Conservation (phyloP, 257 asterid species). For the Solanum bulbocastanum region DNA sequence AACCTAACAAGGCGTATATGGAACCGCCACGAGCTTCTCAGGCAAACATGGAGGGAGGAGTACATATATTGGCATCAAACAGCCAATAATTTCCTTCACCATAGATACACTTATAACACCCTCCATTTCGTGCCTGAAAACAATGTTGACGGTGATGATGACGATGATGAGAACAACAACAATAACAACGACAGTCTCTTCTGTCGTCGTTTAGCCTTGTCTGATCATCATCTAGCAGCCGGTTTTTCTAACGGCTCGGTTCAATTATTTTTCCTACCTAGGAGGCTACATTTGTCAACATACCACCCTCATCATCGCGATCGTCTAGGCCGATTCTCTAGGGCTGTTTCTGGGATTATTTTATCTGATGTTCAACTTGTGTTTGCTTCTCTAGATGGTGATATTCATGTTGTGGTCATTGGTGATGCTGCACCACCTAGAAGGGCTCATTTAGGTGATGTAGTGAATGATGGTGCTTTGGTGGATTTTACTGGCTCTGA, state of each 20-base stretch:
- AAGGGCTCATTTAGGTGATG: conserved; percentile 59
- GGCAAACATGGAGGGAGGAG: conserved; percentile 71
- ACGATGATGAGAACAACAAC: conserved; percentile 3
- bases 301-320: conserved; percentile 54
- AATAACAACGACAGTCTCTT: conserved; percentile 18
- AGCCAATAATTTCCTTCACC: conserved; percentile 39
- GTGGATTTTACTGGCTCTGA: conserved; percentile 70
- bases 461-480: conserved; percentile 70
- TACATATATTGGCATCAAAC: conserved; percentile 62
- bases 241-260: conserved; percentile 78
- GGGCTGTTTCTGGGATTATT: conserved; percentile 53
- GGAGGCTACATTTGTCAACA: conserved; percentile 34
- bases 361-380: conserved; percentile 32
- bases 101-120: conserved; percentile 28
- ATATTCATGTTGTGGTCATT: conserved; percentile 38
- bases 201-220: conserved; percentile 67
- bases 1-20: conserved; percentile 51
- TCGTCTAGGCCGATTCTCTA: conserved; percentile 56
- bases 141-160: background rate
- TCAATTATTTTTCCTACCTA: conserved; percentile 39
- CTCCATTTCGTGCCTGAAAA: conserved; percentile 31
- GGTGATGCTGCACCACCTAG: conserved; percentile 28
- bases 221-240: conserved; percentile 66
- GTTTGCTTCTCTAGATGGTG: conserved; percentile 69
- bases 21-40: conserved; percentile 29